These are phyloP conservation scores for Pythium scleroteichum DNA, from an alignment of 352 stramenopile genomes.

Conservation along the genomic window DNA sequence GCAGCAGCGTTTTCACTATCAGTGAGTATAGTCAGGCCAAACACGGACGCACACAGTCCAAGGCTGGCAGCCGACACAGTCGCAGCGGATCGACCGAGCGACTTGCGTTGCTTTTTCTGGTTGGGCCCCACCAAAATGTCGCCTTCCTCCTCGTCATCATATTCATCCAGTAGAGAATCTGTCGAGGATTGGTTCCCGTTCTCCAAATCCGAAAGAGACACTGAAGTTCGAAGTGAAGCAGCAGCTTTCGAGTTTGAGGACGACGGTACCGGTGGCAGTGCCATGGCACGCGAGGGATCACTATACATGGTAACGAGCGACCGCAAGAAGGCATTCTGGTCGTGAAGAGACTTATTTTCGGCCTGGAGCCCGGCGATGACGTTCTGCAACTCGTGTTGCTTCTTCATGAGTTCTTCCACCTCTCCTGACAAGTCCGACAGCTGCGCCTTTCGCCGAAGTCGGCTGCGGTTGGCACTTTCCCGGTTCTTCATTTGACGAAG, in stretches of 20 bases:
- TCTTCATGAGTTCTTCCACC: constrained; percentile 64
- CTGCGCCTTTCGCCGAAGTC: constrained; percentile 70
- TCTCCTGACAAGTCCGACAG: constrained; percentile 57
- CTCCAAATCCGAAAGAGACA: constrained; percentile 34
- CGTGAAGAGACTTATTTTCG: constrained; percentile 79
- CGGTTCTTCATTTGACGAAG: constrained; percentile 89
- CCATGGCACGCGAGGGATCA: constrained; percentile 18
- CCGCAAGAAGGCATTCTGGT: constrained; percentile 78
- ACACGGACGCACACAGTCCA: constrained; percentile 70
- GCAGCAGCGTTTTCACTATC: constrained; percentile 47
- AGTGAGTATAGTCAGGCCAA: constrained; percentile 72
- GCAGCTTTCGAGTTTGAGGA: constrained; percentile 19
- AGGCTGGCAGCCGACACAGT: constrained; percentile 60
- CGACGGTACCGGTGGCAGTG: constrained; percentile 34
- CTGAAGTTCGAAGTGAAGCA: constrained; percentile 15
- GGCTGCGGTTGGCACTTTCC: constrained; percentile 83
- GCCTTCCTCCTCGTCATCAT: constrained; percentile 40
- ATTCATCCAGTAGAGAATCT: constrained; percentile 20
- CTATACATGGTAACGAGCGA: constrained; percentile 67
- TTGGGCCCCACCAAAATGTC: constrained; percentile 16
- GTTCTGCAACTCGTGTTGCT: constrained; percentile 70
- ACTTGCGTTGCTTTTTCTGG: constrained; percentile 35
- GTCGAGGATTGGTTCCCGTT: constrained; percentile 23
- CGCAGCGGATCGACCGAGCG: constrained; percentile 19
- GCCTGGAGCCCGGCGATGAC: constrained; percentile 64